phyloP scores from a whole-genome alignment of 169 alveolate species.

The Theileria orientalis region DNA sequence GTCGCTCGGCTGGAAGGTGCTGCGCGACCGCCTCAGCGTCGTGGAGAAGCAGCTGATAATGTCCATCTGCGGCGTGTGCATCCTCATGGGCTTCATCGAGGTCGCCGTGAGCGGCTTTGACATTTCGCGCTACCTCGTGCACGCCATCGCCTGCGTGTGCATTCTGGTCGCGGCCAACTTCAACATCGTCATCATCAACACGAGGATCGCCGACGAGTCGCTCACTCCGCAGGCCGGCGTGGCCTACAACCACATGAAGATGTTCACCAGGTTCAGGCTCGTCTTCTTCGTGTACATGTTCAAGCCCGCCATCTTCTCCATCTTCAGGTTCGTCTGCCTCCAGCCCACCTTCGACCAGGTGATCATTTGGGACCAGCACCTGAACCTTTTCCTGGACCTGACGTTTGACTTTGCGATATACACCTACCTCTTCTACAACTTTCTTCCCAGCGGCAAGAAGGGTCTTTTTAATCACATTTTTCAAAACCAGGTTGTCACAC shows the following conservation, averaged over 20 bases:
- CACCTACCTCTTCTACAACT: slow-evolving; percentile 19
- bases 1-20: slow-evolving; percentile 63
- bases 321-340: slow-evolving; percentile 31
- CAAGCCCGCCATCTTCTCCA: slow-evolving; percentile 58
- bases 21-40: slow-evolving; percentile 28
- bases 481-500: not conserved
- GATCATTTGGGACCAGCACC: slow-evolving; percentile 67
- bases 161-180: slow-evolving; percentile 53
- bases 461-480: slow-evolving; percentile 58
- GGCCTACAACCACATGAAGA: slow-evolving; percentile 40
- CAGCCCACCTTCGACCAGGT: slow-evolving; percentile 35
- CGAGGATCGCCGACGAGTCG: slow-evolving; percentile 49
- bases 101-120: slow-evolving; percentile 50
- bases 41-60: slow-evolving; percentile 35
- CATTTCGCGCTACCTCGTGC: slow-evolving; percentile 38
- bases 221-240: slow-evolving; percentile 46
- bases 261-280: slow-evolving; percentile 29
- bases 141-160: slow-evolving; percentile 42
- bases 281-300: slow-evolving; percentile 34
- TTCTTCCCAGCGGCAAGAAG: slow-evolving; percentile 32
- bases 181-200: slow-evolving; percentile 38
- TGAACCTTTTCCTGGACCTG: slow-evolving; percentile 53
- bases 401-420: slow-evolving; percentile 30
- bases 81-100: slow-evolving; percentile 51
- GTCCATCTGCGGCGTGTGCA: slow-evolving; percentile 15